Base-by-base conservation (phyloP, 1,284 basidiomycete species). In the Tremellales sp. region DNA sequence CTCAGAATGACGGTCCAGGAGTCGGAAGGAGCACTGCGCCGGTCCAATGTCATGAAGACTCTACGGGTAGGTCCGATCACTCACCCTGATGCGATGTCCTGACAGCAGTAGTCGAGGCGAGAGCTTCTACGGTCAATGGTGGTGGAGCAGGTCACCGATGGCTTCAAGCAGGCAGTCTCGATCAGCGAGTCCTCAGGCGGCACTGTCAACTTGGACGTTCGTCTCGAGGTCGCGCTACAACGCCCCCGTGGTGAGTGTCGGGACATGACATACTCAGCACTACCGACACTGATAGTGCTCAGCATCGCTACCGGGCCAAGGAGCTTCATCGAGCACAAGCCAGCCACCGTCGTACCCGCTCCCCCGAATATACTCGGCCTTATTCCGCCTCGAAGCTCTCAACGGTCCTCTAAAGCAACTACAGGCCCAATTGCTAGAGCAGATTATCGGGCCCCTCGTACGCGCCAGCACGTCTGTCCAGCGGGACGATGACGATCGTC, bases 61-160 rank as follows among this genome's bases (percentile, higher is more conserved):
- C 54, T 63, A 2, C 31, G 57, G 36, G 64, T 64, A 40, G 46
- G 58, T 46, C 41, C 5, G 21, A 21, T 39, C 24, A 31, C 29
- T 33, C 10, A 33, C 19, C 19, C 23, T 40, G 19, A 5, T 24
- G 23, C 6, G 21, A 21, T 10, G 23, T 39, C 29, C 23, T 46
- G 11, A 48, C 51, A 21, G 17, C 40, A 2, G 15, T 37, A 54
- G 63, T 43, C 36, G 25, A 57, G 53, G 21, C 31, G 50, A 31
- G 36, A 29, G 19, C 43, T 61, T 12, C 43, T 62, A 19, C 40
- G 43, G 12, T 53, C 54, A 1, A 56, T 62, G 53, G 43, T 64
- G 10, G 43, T 52, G 2, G 61, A 61, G 26, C 63, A 65, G 43
- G 31, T 61, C n/a, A 54, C 55, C 0, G 61, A 60, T n/a, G 65